phyloP scores from a whole-genome alignment of 805 yeast species.

The Candida nitratophila region DNA sequence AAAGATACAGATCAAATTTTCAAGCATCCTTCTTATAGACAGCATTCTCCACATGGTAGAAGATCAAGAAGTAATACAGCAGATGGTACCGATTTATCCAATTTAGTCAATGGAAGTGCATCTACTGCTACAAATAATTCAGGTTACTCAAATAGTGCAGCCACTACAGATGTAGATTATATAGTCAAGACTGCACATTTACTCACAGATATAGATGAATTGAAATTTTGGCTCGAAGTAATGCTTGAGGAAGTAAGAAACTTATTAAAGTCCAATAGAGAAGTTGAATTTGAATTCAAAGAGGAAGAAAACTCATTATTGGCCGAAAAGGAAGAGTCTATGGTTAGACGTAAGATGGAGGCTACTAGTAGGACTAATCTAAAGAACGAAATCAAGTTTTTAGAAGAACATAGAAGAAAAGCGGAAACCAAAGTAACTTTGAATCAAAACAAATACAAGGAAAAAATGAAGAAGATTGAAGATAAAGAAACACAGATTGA shows the following conservation, averaged over 20 bases:
- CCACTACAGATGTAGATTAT: constrained; percentile 12
- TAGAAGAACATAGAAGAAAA: constrained; percentile 34
- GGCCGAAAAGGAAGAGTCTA: constrained; percentile 29
- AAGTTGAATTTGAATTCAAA: constrained; percentile 26
- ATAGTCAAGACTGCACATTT: constrained; percentile 20
- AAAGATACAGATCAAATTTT: constrained; percentile 23
- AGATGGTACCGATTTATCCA: constrained; percentile 9
- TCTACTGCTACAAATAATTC: neutral
- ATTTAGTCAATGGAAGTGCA: neutral
- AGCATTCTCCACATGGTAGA: constrained; percentile 15
- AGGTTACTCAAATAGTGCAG: neutral
- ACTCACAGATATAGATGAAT: constrained; percentile 34
- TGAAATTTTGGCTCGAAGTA: constrained; percentile 33
- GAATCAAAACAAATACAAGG: constrained; percentile 22
- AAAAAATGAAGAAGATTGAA: constrained; percentile 23
- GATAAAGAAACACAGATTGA: constrained; percentile 27
- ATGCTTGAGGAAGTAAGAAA: constrained; percentile 34
- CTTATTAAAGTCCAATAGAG: constrained; percentile 26
- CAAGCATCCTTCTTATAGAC: constrained; percentile 22
- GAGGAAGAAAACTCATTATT: constrained; percentile 30
- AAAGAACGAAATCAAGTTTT: constrained; percentile 32
- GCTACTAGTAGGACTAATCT: constrained; percentile 32
- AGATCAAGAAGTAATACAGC: constrained; percentile 32
- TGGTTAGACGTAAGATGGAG: constrained; percentile 33
- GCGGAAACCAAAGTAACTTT: constrained; percentile 28